Percentiles rank a stretch among this genome's conserved stretches.
These are phyloP conservation scores for Henckelia pumila DNA, from an alignment of 257 asterid species.

Conservation along the genomic window DNA sequence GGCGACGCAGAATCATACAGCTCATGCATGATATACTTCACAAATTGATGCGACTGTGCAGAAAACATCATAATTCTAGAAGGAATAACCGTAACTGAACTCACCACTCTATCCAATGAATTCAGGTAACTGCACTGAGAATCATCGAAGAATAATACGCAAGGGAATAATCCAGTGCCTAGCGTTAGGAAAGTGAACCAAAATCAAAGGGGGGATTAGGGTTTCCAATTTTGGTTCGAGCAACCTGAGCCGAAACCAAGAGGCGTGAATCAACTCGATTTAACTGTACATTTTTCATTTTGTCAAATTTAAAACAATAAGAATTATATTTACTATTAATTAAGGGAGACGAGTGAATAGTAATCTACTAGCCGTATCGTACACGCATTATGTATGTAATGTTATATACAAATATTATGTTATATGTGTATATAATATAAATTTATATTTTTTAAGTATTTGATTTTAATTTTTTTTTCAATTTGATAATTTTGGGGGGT, in stretches of 20 bases:
- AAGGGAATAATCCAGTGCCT: slow-evolving; percentile 28
- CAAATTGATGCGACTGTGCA: not conserved
- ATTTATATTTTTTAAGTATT: too few species aligned
- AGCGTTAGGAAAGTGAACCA: not conserved
- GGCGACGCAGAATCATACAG: slow-evolving; percentile 16
- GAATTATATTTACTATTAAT: too few species aligned
- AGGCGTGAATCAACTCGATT: slow-evolving; percentile 31
- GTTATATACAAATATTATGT: too few species aligned
- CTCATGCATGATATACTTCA: slow-evolving; percentile 15
- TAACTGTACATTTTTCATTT: not conserved
- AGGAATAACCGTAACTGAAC: slow-evolving; percentile 21
- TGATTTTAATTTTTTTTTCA: too few species aligned
- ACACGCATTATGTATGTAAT: too few species aligned
- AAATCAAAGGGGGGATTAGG: slow-evolving; percentile 12
- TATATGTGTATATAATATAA: too few species aligned
- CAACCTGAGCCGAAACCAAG: slow-evolving; percentile 57
- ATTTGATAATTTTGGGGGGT: too few species aligned
- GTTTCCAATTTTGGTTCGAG: slow-evolving; percentile 29
- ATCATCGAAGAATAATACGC: not conserved
- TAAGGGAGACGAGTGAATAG: too few species aligned
- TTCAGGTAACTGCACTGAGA: not conserved
- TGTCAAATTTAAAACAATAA: too few species aligned
- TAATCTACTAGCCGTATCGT: too few species aligned
- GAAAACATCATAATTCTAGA: slow-evolving; percentile 6
- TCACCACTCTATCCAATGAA: slow-evolving; percentile 32